phyloP scores from a whole-genome alignment of 2,329 filamentous ascomycete species.

The Colletotrichum sp. region DNA sequence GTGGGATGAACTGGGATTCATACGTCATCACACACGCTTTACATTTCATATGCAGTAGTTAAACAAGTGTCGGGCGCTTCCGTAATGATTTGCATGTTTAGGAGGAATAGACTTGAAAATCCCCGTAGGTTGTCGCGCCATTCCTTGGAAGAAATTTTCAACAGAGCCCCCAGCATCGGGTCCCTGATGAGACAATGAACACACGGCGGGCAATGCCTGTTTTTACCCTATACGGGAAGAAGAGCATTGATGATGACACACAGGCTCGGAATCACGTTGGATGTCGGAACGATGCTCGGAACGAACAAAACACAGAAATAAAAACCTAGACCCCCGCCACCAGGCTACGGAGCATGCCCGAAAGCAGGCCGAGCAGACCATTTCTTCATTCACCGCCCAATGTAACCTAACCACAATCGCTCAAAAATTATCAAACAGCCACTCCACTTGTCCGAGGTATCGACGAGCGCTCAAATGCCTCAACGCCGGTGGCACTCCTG shows the following conservation, averaged over 20 bases:
- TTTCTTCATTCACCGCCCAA: conserved; percentile 4
- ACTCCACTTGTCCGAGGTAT: conserved; percentile 18
- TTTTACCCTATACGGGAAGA: not conserved
- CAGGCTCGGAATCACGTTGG: not conserved
- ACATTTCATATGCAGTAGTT: not conserved
- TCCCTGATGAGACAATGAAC: not conserved
- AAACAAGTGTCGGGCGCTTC: not conserved
- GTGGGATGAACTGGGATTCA: not conserved
- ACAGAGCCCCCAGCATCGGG: not conserved
- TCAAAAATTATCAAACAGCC: not conserved
- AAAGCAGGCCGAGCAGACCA: not conserved
- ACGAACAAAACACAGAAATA: not conserved
- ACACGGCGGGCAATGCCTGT: not conserved
- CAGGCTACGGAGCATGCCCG: conserved; percentile 8
- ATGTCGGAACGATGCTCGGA: not conserved
- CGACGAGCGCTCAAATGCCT: conserved; percentile 4
- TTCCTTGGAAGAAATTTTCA: not conserved
- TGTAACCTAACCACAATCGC: not conserved
- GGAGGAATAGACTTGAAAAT: not conserved
- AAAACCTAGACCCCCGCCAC: not conserved
- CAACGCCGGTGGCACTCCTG: not conserved
- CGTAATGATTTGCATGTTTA: not conserved
- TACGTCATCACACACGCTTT: not conserved
- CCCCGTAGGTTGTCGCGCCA: not conserved
- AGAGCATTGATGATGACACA: not conserved